phyloP scores from a whole-genome alignment of 2,329 filamentous ascomycete genomes.

The Coccinonectria pachysandricola region DNA sequence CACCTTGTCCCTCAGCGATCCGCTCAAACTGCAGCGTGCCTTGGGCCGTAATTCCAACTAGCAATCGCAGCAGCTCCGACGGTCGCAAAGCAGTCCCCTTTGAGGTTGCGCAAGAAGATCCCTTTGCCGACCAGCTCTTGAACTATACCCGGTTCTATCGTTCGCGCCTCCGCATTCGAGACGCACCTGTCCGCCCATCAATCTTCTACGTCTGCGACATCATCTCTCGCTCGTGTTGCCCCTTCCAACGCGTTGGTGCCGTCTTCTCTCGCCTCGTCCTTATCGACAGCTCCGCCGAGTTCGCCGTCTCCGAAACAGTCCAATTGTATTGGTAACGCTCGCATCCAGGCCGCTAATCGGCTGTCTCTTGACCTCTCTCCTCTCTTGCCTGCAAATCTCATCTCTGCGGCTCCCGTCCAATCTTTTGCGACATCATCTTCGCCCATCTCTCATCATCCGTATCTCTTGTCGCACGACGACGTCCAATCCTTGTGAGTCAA shows the following conservation, averaged over 20 bases:
- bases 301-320: slow-evolving; percentile 21
- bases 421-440: too few relatives aligned
- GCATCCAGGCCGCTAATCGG: slow-evolving; percentile 23
- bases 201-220: slow-evolving; percentile 19
- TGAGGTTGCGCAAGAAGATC: slow-evolving; percentile 13
- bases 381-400: slow-evolving; percentile 12
- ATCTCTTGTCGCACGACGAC: slow-evolving; percentile 20
- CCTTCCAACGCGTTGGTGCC: slow-evolving; percentile 24
- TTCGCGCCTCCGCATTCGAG: slow-evolving; percentile 9
- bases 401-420: too few relatives aligned
- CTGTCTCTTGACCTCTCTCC: slow-evolving; percentile 15
- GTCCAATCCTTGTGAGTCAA: slow-evolving; percentile 24
- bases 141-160: too few relatives aligned
- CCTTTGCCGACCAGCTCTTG: too few relatives aligned
- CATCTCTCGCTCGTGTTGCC: slow-evolving; percentile 23
- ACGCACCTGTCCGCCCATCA: slow-evolving; percentile 13
- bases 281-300: slow-evolving; percentile 16
- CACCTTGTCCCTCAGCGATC: slow-evolving; percentile 11
- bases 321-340: slow-evolving; percentile 27
- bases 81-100: too few relatives aligned
- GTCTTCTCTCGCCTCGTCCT: slow-evolving; percentile 21
- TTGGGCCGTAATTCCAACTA: slow-evolving; percentile 15
- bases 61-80: too few relatives aligned
- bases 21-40: slow-evolving; percentile 13
- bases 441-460: too few relatives aligned